These are phyloP conservation scores for Leishmania aethiopica DNA, from an alignment of 208 protist species.

Conservation along the genomic window DNA sequence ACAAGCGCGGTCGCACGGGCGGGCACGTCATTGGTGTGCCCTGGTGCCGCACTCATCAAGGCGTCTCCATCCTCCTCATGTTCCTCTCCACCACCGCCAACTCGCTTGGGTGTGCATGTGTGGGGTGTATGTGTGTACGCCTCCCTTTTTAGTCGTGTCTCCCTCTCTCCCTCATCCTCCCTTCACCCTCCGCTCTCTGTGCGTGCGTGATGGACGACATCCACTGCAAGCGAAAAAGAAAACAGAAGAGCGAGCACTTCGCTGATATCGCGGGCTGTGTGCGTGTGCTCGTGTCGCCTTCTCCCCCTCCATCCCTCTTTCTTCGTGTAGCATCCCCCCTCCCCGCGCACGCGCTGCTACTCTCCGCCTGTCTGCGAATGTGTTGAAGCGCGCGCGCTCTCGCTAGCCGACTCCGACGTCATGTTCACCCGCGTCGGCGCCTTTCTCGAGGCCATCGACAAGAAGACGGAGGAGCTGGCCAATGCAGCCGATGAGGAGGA, in stretches of 20 bases:
- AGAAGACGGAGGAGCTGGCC: constrained; percentile 35
- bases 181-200: no score
- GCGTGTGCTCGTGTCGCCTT: no score
- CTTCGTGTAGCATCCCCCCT: neutral
- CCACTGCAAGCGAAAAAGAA: no score
- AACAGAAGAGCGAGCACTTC: no score
- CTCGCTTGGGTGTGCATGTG: neutral
- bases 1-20: neutral
- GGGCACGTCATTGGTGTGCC: neutral
- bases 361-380: neutral
- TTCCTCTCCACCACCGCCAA: neutral
- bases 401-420: neutral
- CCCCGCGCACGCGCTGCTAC: neutral
- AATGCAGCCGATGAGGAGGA: constrained; percentile 26
- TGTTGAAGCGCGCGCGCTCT: neutral
- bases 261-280: no score
- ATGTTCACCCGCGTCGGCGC: constrained; percentile 35
- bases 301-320: neutral
- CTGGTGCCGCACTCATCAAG: neutral
- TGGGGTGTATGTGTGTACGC: constrained; percentile 2
- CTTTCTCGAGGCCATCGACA: constrained; percentile 49
- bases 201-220: no score
- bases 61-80: neutral
- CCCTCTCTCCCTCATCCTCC: neutral
- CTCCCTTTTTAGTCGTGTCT: neutral